Evolutionary conservation across 345 rosid species (phyloP).

Genomic region (Eucalyptus erythrocorys): DNA sequence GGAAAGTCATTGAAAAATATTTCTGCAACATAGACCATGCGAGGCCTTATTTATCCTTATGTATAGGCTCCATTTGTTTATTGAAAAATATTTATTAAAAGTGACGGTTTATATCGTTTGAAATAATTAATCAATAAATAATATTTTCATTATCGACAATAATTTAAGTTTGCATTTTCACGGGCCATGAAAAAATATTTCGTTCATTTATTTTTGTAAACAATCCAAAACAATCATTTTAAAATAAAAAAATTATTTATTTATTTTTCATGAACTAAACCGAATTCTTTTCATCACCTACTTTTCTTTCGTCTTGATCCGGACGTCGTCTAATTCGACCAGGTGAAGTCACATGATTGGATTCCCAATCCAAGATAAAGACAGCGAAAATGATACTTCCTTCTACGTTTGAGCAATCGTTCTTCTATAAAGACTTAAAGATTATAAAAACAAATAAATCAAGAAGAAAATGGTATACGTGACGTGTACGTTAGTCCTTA

Average conservation of each 20-base stretch:
- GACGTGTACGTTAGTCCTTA: not conserved
- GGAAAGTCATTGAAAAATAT: not conserved
- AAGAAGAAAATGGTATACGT: not conserved
- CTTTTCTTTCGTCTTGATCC: not conserved
- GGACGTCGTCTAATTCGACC: not conserved
- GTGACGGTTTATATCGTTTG: fast-evolving
- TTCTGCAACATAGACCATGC: not conserved
- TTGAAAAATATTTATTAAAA: not conserved
- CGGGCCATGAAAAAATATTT: not conserved
- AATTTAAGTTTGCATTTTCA: too few relatives aligned
- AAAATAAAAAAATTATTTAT: fast-evolving
- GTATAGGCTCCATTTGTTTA: fast-evolving
- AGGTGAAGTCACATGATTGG: not conserved
- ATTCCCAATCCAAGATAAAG: not conserved
- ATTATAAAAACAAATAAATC: not conserved
- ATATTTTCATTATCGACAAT: fast-evolving
- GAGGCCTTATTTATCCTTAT: not conserved
- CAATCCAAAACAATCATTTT: fast-evolving
- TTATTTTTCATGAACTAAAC: fast-evolving
- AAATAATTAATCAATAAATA: not conserved
- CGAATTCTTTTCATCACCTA: fast-evolving
- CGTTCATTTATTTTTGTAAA: fast-evolving
- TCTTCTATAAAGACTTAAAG: not conserved
- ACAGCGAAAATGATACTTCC: not conserved
- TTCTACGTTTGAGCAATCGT: not conserved